phyloP scores from a whole-genome alignment of 352 stramenopile genomes.

The Hyaloperonospora brassicae region DNA sequence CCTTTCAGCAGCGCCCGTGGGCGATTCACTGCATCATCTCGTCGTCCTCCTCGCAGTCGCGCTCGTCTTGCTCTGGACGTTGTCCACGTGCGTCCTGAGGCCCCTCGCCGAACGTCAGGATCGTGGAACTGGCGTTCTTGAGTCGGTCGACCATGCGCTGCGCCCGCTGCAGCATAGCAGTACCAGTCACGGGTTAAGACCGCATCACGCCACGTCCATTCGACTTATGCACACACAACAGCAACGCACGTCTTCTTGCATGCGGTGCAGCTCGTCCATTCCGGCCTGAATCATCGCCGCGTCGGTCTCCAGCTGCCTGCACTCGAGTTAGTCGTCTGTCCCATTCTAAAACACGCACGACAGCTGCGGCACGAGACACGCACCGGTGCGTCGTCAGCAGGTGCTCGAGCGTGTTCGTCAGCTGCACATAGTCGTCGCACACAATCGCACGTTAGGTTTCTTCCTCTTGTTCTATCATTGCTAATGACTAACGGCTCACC shows the following conservation, averaged over 20 bases:
- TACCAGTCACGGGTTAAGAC: neutral
- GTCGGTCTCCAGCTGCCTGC: slow-evolving; percentile 47
- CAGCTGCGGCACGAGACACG: slow-evolving; percentile 1
- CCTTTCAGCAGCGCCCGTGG: slow-evolving; percentile 9
- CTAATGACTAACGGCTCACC: slow-evolving; percentile 2
- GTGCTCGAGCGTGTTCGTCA: slow-evolving; percentile 30
- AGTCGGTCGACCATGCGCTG: slow-evolving; percentile 32
- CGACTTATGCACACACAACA: neutral
- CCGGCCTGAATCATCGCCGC: slow-evolving; percentile 47
- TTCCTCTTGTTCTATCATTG: neutral
- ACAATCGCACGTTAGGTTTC: neutral
- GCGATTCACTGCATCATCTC: slow-evolving; percentile 16
- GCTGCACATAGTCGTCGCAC: neutral
- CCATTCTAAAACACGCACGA: too few species aligned
- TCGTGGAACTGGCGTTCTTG: slow-evolving; percentile 49
- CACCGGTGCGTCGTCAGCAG: slow-evolving; percentile 28
- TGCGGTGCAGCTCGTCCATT: slow-evolving; percentile 46
- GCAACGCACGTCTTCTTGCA: slow-evolving; percentile 41
- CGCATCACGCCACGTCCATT: neutral
- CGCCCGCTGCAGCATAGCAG: slow-evolving; percentile 21
- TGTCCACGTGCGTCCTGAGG: slow-evolving; percentile 14
- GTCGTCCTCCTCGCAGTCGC: slow-evolving; percentile 12
- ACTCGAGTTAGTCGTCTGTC: neutral
- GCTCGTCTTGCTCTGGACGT: slow-evolving; percentile 8
- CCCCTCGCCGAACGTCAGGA: slow-evolving; percentile 39